These are phyloP conservation scores for Immersiporthe knoxdaviesiana DNA, from an alignment of 2,329 filamentous ascomycete species.

Conservation along the genomic window DNA sequence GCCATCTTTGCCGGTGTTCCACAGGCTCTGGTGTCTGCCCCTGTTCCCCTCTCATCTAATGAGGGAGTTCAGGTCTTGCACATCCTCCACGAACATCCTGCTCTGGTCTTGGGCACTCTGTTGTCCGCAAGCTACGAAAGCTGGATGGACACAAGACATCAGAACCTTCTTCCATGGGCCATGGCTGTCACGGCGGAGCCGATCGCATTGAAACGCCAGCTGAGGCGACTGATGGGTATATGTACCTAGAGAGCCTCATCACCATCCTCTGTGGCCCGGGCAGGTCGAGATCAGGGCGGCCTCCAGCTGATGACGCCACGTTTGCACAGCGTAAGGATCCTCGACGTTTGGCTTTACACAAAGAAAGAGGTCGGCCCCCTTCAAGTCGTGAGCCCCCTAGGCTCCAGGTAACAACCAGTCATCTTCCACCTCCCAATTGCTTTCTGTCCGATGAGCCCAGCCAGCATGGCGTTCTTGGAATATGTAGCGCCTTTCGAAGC, in stretches of 20 bases:
- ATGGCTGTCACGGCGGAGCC: neutral
- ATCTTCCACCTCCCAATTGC: neutral
- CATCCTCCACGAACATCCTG: neutral
- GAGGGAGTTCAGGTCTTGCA: neutral
- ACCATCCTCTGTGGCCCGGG: too few species aligned
- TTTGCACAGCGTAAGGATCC: conserved; percentile 4
- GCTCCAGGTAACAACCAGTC: neutral
- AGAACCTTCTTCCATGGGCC: neutral
- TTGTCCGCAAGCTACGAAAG: neutral
- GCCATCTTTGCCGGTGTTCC: neutral
- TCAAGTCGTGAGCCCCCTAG: too few species aligned
- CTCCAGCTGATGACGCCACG: neutral
- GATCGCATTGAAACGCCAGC: neutral
- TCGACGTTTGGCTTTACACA: neutral
- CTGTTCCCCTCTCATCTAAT: too few species aligned
- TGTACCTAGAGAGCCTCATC: neutral
- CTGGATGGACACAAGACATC: neutral
- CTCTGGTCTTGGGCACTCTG: neutral
- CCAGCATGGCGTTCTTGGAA: neutral
- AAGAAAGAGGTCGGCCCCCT: neutral
- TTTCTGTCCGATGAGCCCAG: neutral
- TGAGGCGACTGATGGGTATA: neutral
- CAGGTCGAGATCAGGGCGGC: neutral
- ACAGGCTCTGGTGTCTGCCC: neutral
- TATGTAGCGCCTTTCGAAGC: conserved; percentile 4